Conservation (phyloP, 2,329 filamentous ascomycete species). For the Aphanocladium album region DNA sequence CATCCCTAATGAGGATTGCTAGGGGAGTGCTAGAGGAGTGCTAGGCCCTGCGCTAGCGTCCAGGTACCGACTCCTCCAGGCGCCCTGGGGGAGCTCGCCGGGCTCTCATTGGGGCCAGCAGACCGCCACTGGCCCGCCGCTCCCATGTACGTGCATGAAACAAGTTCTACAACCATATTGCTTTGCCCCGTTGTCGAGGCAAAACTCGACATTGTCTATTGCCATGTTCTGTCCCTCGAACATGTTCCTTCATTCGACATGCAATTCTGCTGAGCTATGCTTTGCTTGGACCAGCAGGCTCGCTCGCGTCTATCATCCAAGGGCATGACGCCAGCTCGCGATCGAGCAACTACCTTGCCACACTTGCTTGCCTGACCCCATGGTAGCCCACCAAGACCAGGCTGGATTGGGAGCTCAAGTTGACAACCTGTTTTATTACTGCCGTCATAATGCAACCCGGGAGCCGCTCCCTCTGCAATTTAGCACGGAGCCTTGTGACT, state of each 20-base stretch:
- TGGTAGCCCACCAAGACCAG: neutral
- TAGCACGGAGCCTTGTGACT: neutral
- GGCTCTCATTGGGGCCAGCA: neutral
- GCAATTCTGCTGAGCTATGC: neutral
- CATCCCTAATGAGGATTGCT: neutral
- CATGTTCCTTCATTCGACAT: neutral
- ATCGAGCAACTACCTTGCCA: neutral
- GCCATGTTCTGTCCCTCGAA: neutral
- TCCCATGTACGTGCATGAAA: conserved; percentile 5
- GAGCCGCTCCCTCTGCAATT: neutral
- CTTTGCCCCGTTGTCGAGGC: neutral
- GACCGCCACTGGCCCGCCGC: neutral
- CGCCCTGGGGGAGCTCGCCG: neutral
- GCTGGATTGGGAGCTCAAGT: neutral
- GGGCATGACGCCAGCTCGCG: neutral
- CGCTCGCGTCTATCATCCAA: neutral
- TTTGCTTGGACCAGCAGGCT: neutral
- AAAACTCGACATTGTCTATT: neutral
- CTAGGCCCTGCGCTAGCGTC: conserved; percentile 1
- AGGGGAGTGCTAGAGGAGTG: neutral
- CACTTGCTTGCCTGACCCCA: too few relatives aligned
- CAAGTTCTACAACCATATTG: conserved; percentile 7
- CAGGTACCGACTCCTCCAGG: neutral
- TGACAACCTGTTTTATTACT: conserved; percentile 5
- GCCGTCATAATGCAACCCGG: neutral